Conservation (phyloP, 331 rosid genomes). For the Rhamnella rubrinervis region DNA sequence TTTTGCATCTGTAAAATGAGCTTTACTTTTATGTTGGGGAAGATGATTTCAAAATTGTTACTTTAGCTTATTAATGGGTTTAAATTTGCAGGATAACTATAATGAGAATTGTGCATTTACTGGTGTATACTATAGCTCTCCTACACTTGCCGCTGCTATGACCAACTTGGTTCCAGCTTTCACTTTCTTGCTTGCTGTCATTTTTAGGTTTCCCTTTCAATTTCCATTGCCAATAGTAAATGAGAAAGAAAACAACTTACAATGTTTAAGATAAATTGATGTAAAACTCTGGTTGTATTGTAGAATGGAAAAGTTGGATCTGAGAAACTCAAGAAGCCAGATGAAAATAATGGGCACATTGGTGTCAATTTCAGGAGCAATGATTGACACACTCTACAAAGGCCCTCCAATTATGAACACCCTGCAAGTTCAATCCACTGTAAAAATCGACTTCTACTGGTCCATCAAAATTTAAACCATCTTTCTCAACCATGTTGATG, state of each 20-base stretch:
- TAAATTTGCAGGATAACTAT: slow-evolving; percentile 50
- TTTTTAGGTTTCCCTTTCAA: slow-evolving; percentile 39
- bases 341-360: slow-evolving; percentile 48
- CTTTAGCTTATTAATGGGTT: not conserved
- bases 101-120: slow-evolving; percentile 63
- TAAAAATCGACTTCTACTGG: not conserved
- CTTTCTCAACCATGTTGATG: slow-evolving; percentile 2
- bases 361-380: slow-evolving; percentile 65
- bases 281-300: not conserved
- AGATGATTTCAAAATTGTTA: not conserved
- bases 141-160: slow-evolving; percentile 74
- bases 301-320: slow-evolving; percentile 59
- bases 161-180: slow-evolving; percentile 64
- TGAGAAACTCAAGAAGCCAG: slow-evolving; percentile 43
- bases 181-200: slow-evolving; percentile 60
- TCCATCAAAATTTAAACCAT: slow-evolving; percentile 2
- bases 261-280: too few species aligned
- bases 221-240: not conserved
- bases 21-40: too few species aligned
- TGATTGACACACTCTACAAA: slow-evolving; percentile 56
- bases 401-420: slow-evolving; percentile 37
- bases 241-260: too few species aligned
- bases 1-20: not conserved
- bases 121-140: slow-evolving; percentile 66
- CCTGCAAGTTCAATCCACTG: slow-evolving; percentile 1